Evolutionary conservation across 257 asterid species (phyloP).

Genomic region (Haberlea rhodopensis): DNA sequence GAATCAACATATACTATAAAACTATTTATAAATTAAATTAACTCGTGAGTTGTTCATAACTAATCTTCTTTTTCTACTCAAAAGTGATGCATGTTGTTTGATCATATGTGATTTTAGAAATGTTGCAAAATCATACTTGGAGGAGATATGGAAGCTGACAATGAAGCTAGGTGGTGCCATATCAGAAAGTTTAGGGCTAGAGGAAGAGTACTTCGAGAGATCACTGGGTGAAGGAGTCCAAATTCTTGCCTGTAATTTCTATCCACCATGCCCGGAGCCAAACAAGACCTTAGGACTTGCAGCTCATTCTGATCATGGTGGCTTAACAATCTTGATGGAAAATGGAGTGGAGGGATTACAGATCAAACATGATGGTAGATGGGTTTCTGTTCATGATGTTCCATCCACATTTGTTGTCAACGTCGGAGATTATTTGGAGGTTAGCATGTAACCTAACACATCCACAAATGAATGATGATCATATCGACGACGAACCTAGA

Average conservation of each 20-base stretch:
- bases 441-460: too few species aligned
- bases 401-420: slow-evolving; percentile 57
- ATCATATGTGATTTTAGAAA: slow-evolving; percentile 23
- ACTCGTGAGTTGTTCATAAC: too few species aligned
- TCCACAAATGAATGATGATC: too few species aligned
- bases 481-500: too few species aligned
- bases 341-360: slow-evolving; percentile 59
- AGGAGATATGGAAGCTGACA: slow-evolving; percentile 40
- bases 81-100: background rate
- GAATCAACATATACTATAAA: too few species aligned
- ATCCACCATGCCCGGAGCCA: slow-evolving; percentile 70
- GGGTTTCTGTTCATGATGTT: slow-evolving; percentile 40
- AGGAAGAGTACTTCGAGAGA: slow-evolving; percentile 33
- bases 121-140: slow-evolving; percentile 43
- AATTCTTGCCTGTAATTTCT: slow-evolving; percentile 47
- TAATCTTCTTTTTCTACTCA: too few species aligned
- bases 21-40: too few species aligned
- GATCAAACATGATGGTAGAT: slow-evolving; percentile 37
- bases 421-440: slow-evolving; percentile 66
- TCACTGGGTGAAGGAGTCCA: slow-evolving; percentile 45
- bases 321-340: slow-evolving; percentile 51
- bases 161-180: slow-evolving; percentile 36
- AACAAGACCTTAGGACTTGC: slow-evolving; percentile 53
- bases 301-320: slow-evolving; percentile 65
- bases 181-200: slow-evolving; percentile 59